Percentiles rank a stretch among this genome's conserved stretches.
phyloP scores from a whole-genome alignment of 1,139 yeast species.

The Pichia sp. region DNA sequence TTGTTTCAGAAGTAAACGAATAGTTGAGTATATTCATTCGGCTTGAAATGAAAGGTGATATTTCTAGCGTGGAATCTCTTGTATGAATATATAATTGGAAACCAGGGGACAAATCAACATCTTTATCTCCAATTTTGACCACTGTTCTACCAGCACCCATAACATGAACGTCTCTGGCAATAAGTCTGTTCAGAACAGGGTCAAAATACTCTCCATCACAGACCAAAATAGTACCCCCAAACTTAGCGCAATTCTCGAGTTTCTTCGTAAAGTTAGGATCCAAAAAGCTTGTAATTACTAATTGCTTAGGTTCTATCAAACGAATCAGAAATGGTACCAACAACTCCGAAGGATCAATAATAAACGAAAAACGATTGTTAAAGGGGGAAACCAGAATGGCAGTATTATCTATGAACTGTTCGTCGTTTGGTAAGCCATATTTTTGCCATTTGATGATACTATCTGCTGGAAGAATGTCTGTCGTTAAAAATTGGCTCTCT shows the following conservation, averaged over 20 bases:
- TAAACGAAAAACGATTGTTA: constrained; percentile 44
- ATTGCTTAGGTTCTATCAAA: constrained; percentile 35
- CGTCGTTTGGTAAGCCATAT: constrained; percentile 53
- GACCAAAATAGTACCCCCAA: constrained; percentile 72
- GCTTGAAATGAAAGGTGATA: constrained; percentile 56
- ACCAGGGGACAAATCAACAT: constrained; percentile 61
- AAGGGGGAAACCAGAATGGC: constrained; percentile 40
- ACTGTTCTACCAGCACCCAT: constrained; percentile 76
- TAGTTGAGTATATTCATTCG: constrained; percentile 66
- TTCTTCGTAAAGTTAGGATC: constrained; percentile 66
- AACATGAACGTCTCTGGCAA: constrained; percentile 55
- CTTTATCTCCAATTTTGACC: constrained; percentile 57
- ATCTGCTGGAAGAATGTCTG: constrained; percentile 39
- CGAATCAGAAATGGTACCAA: constrained; percentile 41
- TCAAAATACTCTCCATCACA: constrained; percentile 79
- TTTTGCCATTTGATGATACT: constrained; percentile 50
- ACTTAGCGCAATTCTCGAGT: constrained; percentile 74
- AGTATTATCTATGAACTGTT: constrained; percentile 59
- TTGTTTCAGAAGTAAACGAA: constrained; percentile 61
- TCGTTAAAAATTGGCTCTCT: constrained; percentile 31
- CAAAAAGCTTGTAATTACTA: constrained; percentile 63
- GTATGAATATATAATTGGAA: constrained; percentile 63
- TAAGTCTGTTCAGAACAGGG: constrained; percentile 61
- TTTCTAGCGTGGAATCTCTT: constrained; percentile 45
- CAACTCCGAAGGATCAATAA: constrained; percentile 70